Percentiles rank a stretch among this genome's conserved stretches.
Evolutionary conservation across 108 stramenopile genomes (phyloP).

Genomic region (Asterionellopsis glacialis): DNA sequence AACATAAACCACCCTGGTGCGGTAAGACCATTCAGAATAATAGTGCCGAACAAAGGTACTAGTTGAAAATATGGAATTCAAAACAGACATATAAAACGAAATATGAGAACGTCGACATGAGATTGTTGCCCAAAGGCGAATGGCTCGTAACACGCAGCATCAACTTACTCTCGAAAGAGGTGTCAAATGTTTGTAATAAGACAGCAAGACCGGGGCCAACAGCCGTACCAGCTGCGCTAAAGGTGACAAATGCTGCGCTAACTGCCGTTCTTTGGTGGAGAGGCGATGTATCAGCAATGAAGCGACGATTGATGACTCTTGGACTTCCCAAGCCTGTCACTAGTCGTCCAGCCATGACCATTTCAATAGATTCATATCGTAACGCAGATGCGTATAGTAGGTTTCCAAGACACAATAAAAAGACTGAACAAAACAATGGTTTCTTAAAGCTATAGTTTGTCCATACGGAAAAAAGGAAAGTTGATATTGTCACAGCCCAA

Average conservation of each 20-base stretch:
- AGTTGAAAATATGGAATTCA: not conserved
- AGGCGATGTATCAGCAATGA: conserved; percentile 75
- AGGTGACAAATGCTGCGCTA: conserved; percentile 65
- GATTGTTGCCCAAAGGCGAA: conserved; percentile 51
- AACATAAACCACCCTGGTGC: conserved; percentile 80
- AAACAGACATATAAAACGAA: no score
- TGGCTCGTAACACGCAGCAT: conserved; percentile 35
- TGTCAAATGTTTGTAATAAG: conserved; percentile 46
- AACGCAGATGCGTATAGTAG: conserved; percentile 70
- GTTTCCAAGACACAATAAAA: conserved; percentile 66
- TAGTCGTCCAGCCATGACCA: conserved; percentile 66
- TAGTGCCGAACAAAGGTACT: conserved; percentile 38
- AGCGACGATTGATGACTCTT: conserved; percentile 69
- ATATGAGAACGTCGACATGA: conserved; percentile 27
- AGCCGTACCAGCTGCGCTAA: conserved; percentile 65
- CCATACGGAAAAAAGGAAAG: conserved; percentile 64
- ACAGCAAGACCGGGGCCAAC: conserved; percentile 71
- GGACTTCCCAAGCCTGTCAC: conserved; percentile 80
- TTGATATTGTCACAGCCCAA: conserved; percentile 56
- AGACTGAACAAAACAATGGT: conserved; percentile 62
- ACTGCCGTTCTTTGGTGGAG: conserved; percentile 54
- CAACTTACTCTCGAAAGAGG: conserved; percentile 29
- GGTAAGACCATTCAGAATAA: conserved; percentile 68
- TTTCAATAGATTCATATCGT: conserved; percentile 42
- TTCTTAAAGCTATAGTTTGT: conserved; percentile 67